These are phyloP conservation scores for Mortierella sp. DNA, from an alignment of 371 early-diverging fungal genomes.

Conservation along the genomic window DNA sequence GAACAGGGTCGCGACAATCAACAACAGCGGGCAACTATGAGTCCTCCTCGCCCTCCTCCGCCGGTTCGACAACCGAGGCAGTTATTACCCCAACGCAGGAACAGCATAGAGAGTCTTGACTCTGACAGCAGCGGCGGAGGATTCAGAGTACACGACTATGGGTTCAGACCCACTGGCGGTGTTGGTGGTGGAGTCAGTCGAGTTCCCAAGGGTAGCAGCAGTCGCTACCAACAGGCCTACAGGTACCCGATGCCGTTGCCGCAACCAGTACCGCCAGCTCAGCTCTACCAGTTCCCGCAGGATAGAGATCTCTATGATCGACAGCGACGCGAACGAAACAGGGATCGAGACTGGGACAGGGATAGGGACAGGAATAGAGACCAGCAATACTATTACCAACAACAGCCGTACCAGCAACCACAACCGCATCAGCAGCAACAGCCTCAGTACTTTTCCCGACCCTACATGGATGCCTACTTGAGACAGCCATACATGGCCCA, in stretches of 20 bases:
- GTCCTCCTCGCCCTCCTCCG: background rate
- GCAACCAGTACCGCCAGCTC: conserved; percentile 24
- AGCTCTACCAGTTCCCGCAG: conserved; percentile 44
- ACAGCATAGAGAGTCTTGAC: conserved; percentile 49
- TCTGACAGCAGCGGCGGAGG: conserved; percentile 37
- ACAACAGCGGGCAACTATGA: conserved; percentile 1
- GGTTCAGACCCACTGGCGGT: conserved; percentile 1
- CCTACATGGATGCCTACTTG: conserved; percentile 1
- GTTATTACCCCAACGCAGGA: conserved; percentile 28
- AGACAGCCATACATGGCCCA: background rate
- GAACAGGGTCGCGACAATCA: conserved; percentile 7
- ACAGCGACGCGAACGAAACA: conserved; percentile 20
- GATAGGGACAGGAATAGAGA: background rate
- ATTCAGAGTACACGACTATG: conserved; percentile 22
- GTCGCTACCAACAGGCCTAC: conserved; percentile 30
- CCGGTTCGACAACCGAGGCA: background rate
- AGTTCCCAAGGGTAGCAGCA: conserved; percentile 8
- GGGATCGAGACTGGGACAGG: conserved; percentile 6
- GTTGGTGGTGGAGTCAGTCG: conserved; percentile 5
- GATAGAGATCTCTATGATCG: conserved; percentile 35
- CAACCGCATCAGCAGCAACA: background rate
- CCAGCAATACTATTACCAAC: background rate
- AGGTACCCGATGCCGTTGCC: conserved; percentile 38
- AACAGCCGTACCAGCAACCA: background rate
- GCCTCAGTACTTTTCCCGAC: background rate